phyloP scores from a whole-genome alignment of 2,329 filamentous ascomycete genomes.

The Periconia macrospinosa region DNA sequence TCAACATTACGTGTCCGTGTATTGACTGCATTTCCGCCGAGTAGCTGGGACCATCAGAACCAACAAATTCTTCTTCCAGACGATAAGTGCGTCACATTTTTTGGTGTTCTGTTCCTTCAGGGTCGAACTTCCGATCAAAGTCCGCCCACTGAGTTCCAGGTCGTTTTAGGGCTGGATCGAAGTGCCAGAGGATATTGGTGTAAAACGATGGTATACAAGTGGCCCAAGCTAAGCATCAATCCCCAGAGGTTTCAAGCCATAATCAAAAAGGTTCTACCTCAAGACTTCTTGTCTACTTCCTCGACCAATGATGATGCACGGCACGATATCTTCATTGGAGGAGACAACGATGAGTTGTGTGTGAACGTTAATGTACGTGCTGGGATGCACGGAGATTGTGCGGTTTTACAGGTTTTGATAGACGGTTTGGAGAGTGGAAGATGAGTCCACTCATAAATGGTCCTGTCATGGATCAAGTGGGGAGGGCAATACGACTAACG shows the following conservation, averaged over 20 bases:
- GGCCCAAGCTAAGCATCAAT: constrained; percentile 8
- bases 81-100: constrained; percentile 7
- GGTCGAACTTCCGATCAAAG: constrained; percentile 19
- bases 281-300: constrained; percentile 6
- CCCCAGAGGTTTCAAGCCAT: constrained; percentile 16
- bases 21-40: constrained; percentile 16
- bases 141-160: constrained; percentile 19
- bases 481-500: too few species aligned
- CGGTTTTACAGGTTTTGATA: constrained; percentile 21
- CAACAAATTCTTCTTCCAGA: constrained; percentile 20
- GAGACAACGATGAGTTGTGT: constrained; percentile 14
- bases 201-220: constrained; percentile 14
- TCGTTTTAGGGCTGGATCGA: constrained; percentile 24
- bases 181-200: constrained; percentile 27
- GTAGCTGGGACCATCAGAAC: constrained; percentile 12
- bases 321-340: constrained; percentile 24
- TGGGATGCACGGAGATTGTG: constrained; percentile 20
- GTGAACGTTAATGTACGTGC: constrained; percentile 23
- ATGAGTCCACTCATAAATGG: not conserved
- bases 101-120: constrained; percentile 18
- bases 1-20: constrained; percentile 15
- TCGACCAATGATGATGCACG: constrained; percentile 14
- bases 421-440: constrained; percentile 24
- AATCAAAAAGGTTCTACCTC: constrained; percentile 15
- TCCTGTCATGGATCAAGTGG: too few species aligned